Evolutionary conservation across 2,329 filamentous ascomycete species (phyloP).

Genomic region (Sporothrix euskadiensis): DNA sequence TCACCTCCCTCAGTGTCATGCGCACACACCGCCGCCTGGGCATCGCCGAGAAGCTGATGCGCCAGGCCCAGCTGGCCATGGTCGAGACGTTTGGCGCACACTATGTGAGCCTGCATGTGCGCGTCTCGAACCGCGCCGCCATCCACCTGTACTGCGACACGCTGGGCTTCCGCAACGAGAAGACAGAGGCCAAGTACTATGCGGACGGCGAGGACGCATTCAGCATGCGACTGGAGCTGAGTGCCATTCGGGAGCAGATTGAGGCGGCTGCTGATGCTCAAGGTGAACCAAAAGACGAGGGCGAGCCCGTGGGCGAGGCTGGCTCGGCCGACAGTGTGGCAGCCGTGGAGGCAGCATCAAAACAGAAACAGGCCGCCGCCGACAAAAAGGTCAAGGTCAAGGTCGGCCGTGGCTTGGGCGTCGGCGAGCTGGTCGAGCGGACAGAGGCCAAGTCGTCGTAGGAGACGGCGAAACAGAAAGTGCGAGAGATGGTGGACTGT

Average conservation of each 20-base stretch:
- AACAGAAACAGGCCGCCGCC: conserved; percentile 36
- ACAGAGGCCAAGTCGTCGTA: conserved; percentile 54
- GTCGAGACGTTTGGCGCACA: conserved; percentile 87
- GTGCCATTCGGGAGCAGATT: conserved; percentile 55
- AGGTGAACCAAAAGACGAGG: conserved; percentile 59
- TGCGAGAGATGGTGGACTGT: no score
- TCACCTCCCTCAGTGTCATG: conserved; percentile 95
- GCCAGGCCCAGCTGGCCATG: conserved; percentile 95
- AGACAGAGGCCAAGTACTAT: conserved; percentile 88
- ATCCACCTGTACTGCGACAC: conserved; percentile 91
- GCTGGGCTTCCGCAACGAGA: conserved; percentile 83
- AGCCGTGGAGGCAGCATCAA: conserved; percentile 33
- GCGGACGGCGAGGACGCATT: conserved; percentile 96
- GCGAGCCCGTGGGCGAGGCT: conserved; percentile 67
- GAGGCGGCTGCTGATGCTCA: conserved; percentile 41
- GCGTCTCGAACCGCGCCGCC: conserved; percentile 88
- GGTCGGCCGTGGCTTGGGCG: conserved; percentile 76
- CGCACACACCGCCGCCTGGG: conserved; percentile 87
- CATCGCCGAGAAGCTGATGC: conserved; percentile 96
- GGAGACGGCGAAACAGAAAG: neutral
- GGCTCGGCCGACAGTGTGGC: conserved; percentile 50
- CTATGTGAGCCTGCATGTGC: conserved; percentile 95
- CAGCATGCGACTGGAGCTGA: conserved; percentile 86
- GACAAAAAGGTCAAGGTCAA: conserved; percentile 79
- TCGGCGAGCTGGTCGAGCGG: conserved; percentile 74